These are phyloP conservation scores for Phytopythium chamaehyphon DNA, from an alignment of 352 stramenopile genomes.

Conservation along the genomic window DNA sequence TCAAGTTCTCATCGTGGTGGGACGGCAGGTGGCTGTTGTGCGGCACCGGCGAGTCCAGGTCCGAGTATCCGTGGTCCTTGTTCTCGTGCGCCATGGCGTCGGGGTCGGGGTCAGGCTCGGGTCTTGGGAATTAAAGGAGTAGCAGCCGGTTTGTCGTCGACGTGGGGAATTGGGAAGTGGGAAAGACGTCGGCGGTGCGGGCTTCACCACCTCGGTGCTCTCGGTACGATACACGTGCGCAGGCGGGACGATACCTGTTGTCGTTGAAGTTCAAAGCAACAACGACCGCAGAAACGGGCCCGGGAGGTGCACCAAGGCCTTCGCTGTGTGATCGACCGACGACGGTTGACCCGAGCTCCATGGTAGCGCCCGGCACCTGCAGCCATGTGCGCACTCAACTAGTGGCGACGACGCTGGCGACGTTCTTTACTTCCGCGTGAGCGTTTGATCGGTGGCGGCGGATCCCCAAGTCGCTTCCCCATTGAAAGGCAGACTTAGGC, in stretches of 20 bases:
- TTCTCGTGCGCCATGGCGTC: conserved; percentile 16
- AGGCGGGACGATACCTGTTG: background rate
- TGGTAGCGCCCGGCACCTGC: no score
- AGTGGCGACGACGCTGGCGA: no score
- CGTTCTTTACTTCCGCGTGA: no score
- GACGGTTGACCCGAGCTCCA: no score
- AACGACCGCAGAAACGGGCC: background rate
- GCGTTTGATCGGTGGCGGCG: no score
- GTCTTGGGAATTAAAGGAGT: no score
- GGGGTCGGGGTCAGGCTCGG: background rate
- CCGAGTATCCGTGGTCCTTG: conserved; percentile 31
- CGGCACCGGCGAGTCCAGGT: conserved; percentile 22
- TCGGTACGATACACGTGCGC: background rate
- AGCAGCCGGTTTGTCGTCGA: background rate
- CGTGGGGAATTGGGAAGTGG: conserved; percentile 3
- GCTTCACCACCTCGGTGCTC: background rate
- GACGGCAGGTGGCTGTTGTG: background rate
- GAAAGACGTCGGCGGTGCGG: background rate
- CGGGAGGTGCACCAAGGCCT: no score
- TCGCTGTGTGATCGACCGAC: no score
- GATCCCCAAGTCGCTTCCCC: no score
- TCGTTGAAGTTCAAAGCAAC: conserved; percentile 8
- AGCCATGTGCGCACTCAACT: no score
- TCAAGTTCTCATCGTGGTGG: conserved; percentile 8
- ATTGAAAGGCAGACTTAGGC: no score